A percentile compares a stretch with the other conserved stretches of the same genome.
Evolutionary conservation across 164 flowering plant species (phyloP).

Genomic region (Magnolia kwangsiensis): DNA sequence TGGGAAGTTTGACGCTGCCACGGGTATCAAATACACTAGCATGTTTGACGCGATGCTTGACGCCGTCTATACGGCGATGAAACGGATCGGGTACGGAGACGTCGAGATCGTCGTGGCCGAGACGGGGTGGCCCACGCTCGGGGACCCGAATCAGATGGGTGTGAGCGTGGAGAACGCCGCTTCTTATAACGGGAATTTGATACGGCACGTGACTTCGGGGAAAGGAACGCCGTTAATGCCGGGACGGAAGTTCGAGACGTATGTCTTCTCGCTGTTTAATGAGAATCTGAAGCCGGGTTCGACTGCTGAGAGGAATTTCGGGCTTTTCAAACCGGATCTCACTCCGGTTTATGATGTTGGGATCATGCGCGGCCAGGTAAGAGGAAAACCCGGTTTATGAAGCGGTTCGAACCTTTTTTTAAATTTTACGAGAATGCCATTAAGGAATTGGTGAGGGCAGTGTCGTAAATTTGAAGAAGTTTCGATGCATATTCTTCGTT

Average conservation of each 20-base stretch:
- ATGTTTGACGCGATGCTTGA: constrained; percentile 69
- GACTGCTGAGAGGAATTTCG: constrained; percentile 65
- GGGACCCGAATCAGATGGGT: constrained; percentile 42
- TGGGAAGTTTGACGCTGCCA: constrained; percentile 41
- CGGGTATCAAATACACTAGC: constrained; percentile 48
- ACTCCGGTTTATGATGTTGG: constrained; percentile 71
- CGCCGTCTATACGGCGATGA: constrained; percentile 58
- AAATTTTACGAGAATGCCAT: too few relatives aligned
- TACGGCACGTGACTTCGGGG: constrained; percentile 54
- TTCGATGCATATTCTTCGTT: too few relatives aligned
- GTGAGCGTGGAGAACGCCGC: constrained; percentile 44
- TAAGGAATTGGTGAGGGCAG: too few relatives aligned
- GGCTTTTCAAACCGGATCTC: constrained; percentile 65
- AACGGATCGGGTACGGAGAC: constrained; percentile 56
- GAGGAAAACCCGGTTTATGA: background rate
- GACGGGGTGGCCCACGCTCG: constrained; percentile 88
- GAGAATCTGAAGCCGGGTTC: constrained; percentile 65
- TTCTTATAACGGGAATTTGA: constrained; percentile 52
- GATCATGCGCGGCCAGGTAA: constrained; percentile 38
- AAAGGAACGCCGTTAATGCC: constrained; percentile 87
- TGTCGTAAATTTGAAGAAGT: too few relatives aligned
- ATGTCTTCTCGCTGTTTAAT: constrained; percentile 67
- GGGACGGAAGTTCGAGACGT: constrained; percentile 54
- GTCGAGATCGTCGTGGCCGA: constrained; percentile 74
- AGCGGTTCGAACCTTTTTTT: background rate